These are phyloP conservation scores for Neonectria faginata DNA, from an alignment of 2,329 filamentous ascomycete genomes.

Conservation along the genomic window DNA sequence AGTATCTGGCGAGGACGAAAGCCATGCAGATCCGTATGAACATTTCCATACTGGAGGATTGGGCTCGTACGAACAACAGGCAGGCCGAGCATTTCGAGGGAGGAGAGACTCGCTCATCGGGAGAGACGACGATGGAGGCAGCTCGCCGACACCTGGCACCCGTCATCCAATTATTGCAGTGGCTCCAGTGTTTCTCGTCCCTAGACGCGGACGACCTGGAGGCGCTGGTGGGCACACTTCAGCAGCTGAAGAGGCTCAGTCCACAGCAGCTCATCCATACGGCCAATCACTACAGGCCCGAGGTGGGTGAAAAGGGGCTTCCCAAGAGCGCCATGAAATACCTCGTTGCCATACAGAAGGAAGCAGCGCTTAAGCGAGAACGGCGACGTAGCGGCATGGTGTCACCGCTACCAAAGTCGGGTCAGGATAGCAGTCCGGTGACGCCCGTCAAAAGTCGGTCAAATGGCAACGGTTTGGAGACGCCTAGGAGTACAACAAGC, in stretches of 20 bases:
- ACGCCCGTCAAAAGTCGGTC: slow-evolving; percentile 57
- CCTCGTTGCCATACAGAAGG: slow-evolving; percentile 81
- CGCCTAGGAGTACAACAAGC: slow-evolving; percentile 57
- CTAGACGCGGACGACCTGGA: slow-evolving; percentile 87
- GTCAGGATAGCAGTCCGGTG: slow-evolving; percentile 54
- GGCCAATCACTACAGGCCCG: slow-evolving; percentile 91
- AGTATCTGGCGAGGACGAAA: slow-evolving; percentile 94
- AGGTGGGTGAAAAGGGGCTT: slow-evolving; percentile 93
- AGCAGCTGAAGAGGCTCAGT: slow-evolving; percentile 86
- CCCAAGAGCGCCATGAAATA: slow-evolving; percentile 91
- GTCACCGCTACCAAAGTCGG: slow-evolving; percentile 54
- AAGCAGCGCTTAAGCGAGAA: slow-evolving; percentile 72
- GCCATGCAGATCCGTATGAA: slow-evolving; percentile 99
- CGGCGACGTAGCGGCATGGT: slow-evolving; percentile 61
- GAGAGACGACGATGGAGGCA: slow-evolving; percentile 88
- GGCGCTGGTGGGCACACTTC: slow-evolving; percentile 86
- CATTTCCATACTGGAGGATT: slow-evolving; percentile 93
- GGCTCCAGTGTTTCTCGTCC: slow-evolving; percentile 97
- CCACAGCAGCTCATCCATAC: slow-evolving; percentile 92
- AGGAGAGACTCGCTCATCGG: slow-evolving; percentile 85
- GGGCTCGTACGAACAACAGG: slow-evolving; percentile 92
- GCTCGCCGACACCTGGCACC: slow-evolving; percentile 87
- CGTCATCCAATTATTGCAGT: slow-evolving; percentile 93
- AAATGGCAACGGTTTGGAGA: slow-evolving; percentile 59
- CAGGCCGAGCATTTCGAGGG: slow-evolving; percentile 96